phyloP scores from a whole-genome alignment of 352 stramenopile species.

The Globisporangium spiculum region DNA sequence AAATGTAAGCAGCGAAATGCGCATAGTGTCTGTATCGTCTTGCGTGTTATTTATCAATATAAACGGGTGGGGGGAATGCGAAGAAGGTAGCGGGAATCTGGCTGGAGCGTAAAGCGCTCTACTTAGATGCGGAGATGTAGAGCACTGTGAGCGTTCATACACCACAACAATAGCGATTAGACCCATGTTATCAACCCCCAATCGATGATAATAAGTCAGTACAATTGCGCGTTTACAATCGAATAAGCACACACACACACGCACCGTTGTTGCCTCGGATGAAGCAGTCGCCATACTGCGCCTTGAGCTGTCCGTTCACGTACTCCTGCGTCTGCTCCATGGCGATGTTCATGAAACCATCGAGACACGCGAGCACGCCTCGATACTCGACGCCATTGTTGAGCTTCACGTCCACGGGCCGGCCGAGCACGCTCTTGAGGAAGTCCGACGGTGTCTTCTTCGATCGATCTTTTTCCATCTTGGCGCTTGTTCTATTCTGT shows the following conservation, averaged over 20 bases:
- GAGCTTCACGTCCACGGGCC: conserved; percentile 97
- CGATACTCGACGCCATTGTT: conserved; percentile 99
- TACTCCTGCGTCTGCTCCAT: conserved; percentile 99
- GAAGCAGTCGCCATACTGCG: conserved; percentile 99
- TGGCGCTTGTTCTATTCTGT: conserved; percentile 18
- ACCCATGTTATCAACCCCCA: neutral
- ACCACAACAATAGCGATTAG: neutral
- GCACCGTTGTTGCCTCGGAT: conserved; percentile 99
- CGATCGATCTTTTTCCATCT: conserved; percentile 33
- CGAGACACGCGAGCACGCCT: conserved; percentile 97
- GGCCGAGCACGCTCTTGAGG: conserved; percentile 91
- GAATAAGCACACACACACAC: conserved; percentile 13
- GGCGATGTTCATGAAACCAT: conserved; percentile 99
- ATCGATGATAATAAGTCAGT: neutral
- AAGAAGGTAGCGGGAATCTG: neutral
- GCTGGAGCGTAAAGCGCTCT: conserved; percentile 10
- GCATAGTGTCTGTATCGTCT: conserved; percentile 2
- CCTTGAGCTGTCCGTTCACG: conserved; percentile 98
- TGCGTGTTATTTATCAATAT: conserved; percentile 1
- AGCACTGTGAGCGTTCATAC: conserved; percentile 40
- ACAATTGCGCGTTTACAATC: neutral
- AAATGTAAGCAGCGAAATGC: neutral
- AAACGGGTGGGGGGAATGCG: neutral
- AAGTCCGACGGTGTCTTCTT: conserved; percentile 92
- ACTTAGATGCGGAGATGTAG: conserved; percentile 86